Percentiles rank a stretch among this genome's conserved stretches.
phyloP scores from a whole-genome alignment of 352 stramenopile species.

The Globisporangium nunn region DNA sequence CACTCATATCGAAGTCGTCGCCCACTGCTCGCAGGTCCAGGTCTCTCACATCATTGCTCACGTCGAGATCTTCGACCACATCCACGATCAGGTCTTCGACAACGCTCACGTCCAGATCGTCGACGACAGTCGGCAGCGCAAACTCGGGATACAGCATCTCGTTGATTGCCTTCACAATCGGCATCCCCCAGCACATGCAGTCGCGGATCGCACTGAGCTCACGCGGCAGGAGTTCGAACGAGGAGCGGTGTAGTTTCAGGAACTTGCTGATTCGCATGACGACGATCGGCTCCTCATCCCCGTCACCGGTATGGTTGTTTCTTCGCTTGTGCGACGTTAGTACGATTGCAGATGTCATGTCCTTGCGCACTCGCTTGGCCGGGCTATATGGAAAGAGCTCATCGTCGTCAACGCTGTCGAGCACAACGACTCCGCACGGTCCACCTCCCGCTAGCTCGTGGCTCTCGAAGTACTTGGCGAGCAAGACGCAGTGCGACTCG shows the following conservation, averaged over 20 bases:
- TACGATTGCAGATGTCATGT: constrained; percentile 11
- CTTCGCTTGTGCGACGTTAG: background rate
- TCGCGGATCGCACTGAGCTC: background rate
- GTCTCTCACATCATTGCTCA: background rate
- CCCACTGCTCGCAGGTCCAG: background rate
- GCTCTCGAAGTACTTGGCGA: constrained; percentile 15
- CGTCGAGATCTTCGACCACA: background rate
- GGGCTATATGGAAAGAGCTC: constrained; percentile 39
- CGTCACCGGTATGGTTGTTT: background rate
- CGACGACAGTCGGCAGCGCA: background rate
- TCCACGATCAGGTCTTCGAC: background rate
- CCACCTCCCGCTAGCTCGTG: background rate
- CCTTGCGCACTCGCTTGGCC: constrained; percentile 18
- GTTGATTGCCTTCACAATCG: constrained; percentile 4
- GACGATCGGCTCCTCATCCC: constrained; percentile 3
- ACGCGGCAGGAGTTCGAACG: background rate
- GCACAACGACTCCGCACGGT: constrained; percentile 19
- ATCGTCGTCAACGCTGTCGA: constrained; percentile 38
- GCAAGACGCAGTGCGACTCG: constrained; percentile 35
- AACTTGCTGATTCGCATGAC: constrained; percentile 4
- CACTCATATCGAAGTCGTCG: background rate
- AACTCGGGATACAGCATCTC: constrained; percentile 8
- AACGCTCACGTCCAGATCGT: background rate
- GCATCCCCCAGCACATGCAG: constrained; percentile 5
- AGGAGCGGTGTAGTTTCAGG: background rate